Conservation (phyloP, 306 rosid genomes). For the Castanea mollissima region DNA sequence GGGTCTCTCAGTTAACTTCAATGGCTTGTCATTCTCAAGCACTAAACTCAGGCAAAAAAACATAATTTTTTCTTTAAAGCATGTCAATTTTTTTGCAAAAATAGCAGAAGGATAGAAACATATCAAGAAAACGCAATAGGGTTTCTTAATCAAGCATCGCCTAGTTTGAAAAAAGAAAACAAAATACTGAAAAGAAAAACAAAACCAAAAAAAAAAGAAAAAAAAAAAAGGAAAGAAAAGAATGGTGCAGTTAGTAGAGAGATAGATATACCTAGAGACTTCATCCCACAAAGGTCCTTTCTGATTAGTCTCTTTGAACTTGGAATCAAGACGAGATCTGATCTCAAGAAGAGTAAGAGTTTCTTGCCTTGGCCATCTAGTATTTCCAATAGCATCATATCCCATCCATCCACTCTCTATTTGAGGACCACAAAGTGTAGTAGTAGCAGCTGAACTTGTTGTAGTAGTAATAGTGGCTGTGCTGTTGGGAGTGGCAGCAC, state of each 20-base stretch:
- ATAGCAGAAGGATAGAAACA: background rate
- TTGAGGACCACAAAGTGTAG: slow-evolving; percentile 9
- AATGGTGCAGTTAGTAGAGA: background rate
- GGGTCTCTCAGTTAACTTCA: slow-evolving; percentile 37
- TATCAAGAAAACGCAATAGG: background rate
- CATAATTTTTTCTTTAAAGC: background rate
- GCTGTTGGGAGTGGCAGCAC: slow-evolving; percentile 3
- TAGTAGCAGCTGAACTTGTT: slow-evolving; percentile 17
- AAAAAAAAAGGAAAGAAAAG: too few species aligned
- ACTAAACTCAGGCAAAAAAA: background rate
- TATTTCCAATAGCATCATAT: slow-evolving; percentile 39
- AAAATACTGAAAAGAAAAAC: background rate
- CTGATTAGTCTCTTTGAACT: slow-evolving; percentile 73
- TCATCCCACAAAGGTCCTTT: slow-evolving; percentile 85
- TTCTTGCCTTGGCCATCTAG: slow-evolving; percentile 84
- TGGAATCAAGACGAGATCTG: slow-evolving; percentile 85
- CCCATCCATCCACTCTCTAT: slow-evolving; percentile 43
- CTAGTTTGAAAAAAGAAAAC: background rate
- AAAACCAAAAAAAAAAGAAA: background rate
- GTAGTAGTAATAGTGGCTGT: background rate
- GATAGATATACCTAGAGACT: slow-evolving; percentile 66
- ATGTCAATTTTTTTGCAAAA: background rate
- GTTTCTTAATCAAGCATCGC: slow-evolving; percentile 2
- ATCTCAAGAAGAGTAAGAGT: slow-evolving; percentile 79
- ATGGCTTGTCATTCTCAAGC: slow-evolving; percentile 37